These are phyloP conservation scores for Lasiodiplodia sp. DNA, from an alignment of 2,329 filamentous ascomycete species.

Conservation along the genomic window DNA sequence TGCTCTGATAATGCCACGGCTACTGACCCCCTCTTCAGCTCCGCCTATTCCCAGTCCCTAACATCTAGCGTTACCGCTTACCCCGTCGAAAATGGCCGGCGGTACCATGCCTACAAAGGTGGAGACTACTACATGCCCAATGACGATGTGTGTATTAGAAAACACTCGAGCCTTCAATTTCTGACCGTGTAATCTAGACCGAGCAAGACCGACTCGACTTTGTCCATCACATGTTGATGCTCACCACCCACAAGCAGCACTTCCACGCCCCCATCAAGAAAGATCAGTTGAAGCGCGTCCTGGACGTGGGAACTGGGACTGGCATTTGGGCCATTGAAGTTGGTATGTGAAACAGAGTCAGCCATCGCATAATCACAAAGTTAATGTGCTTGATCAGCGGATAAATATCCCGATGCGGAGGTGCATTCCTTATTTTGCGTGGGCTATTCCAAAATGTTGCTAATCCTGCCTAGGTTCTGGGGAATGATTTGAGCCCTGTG, in stretches of 20 bases:
- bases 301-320: slow-evolving; percentile 41
- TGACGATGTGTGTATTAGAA: background rate
- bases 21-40: background rate
- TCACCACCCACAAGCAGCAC: slow-evolving; percentile 41
- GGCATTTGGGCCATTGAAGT: slow-evolving; percentile 40
- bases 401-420: slow-evolving; percentile 13
- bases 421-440: background rate
- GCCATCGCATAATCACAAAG: background rate
- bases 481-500: slow-evolving; percentile 56
- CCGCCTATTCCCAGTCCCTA: slow-evolving; percentile 26
- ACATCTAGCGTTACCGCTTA: slow-evolving; percentile 32
- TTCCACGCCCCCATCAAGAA: slow-evolving; percentile 33
- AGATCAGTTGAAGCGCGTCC: slow-evolving; percentile 29
- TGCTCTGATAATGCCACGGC: background rate
- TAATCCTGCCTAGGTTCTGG: slow-evolving; percentile 25
- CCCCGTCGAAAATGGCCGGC: slow-evolving; percentile 38
- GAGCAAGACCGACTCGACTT: slow-evolving; percentile 45
- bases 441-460: background rate
- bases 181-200: slow-evolving; percentile 32
- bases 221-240: slow-evolving; percentile 37
- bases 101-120: slow-evolving; percentile 38
- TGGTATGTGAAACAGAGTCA: slow-evolving; percentile 28
- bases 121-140: slow-evolving; percentile 40
- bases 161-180: rapidly evolving
- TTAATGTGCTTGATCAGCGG: background rate